These are phyloP conservation scores for Dictyostelium capitatum DNA, from an alignment of 78 protist genomes.

Conservation along the genomic window DNA sequence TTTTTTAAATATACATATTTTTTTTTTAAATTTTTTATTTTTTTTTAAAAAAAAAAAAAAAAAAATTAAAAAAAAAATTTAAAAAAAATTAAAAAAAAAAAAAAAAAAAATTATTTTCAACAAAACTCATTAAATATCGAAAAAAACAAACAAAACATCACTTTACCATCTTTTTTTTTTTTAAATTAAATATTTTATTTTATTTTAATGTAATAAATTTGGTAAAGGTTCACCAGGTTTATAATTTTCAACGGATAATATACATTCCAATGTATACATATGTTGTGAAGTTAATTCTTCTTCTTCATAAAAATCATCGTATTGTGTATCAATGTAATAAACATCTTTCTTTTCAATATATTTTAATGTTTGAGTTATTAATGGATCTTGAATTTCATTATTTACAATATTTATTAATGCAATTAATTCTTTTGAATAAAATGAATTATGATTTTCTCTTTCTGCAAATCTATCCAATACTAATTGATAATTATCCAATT, in stretches of 20 bases:
- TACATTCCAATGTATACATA: background rate
- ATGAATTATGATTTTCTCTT: background rate
- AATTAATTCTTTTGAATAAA: background rate
- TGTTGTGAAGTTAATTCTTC: too few species aligned
- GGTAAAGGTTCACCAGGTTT: background rate
- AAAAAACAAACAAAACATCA: too few species aligned
- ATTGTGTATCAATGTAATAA: too few species aligned
- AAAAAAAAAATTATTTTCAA: background rate
- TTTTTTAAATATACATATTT: too few species aligned
- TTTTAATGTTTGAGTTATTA: background rate
- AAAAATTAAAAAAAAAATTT: background rate
- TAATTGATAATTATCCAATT: too few species aligned
- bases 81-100: background rate
- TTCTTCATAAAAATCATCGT: too few species aligned
- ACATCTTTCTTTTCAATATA: too few species aligned
- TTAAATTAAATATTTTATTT: background rate
- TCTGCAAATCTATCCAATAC: background rate
- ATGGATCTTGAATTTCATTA: background rate
- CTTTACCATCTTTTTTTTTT: too few species aligned
- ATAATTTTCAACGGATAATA: background rate
- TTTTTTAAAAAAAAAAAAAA: background rate
- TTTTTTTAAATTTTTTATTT: background rate
- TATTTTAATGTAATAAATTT: background rate
- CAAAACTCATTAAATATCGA: too few species aligned
- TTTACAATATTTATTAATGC: background rate